Base-by-base conservation (phyloP, 306 rosid genomes). In the Morella rubra region DNA sequence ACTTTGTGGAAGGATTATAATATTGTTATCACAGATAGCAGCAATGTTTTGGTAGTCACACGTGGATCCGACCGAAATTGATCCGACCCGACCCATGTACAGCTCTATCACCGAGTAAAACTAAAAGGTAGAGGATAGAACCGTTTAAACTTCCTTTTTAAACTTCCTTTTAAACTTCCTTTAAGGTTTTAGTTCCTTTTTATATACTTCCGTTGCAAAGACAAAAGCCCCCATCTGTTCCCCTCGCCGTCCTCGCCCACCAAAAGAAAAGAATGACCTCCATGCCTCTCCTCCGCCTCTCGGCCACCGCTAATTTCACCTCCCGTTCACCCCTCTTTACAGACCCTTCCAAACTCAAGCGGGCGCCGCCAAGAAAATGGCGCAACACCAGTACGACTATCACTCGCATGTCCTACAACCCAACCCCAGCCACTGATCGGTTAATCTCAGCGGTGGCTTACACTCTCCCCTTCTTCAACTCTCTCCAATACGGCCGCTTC, bases 401-500 rank as follows among this genome's bases (percentile, higher is more conserved):
- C 71, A 77, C 89, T n/a, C 86, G 89, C 77, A 84, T 84, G 93
- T 86, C 93, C 51, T 69, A 62, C 88, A 76, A 75, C 71, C 79
- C 81, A 52, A 76, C 91, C 0, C 89, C 86, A 1, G 86, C 93
- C 51, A 79, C 91, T 4, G 97, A 90, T 18, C 97, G 97, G 1
- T 50, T 95, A 59, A 87, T 92, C 86, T 95, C 98, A 9, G 84
- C 92, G 70, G 92, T 85, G 6, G 84, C 97, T 1, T 95, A 95
- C 88, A 73, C 88, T 0, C 97, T 95, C 58, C 98, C 98, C 0
- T 87, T 95, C 86, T 89, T 95, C 93, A 95, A 95, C 70, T 90
- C 97, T 72, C 89, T 95, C 41, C 97, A 95, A 59, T 92, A 95
- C 50, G 96, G 96, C 0, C 93, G 90, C 72, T 83, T 67, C 89